A percentile compares a stretch with the other conserved stretches of the same genome.
Conservation (phyloP, 345 rosid species). For the Physaria fendleri region DNA sequence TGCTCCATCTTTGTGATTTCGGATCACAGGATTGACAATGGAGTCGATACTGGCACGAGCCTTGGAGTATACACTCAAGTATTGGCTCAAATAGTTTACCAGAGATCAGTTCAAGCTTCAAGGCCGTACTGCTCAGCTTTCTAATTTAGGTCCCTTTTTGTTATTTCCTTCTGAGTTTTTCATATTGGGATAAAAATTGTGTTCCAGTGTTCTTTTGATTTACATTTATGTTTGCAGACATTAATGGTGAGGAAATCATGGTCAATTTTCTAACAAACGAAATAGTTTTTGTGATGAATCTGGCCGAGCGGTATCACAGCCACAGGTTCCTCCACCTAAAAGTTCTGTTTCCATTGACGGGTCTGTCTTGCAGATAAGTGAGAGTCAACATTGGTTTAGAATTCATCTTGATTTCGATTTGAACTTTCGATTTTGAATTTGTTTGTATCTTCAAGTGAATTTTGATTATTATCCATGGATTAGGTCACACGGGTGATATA, state of each 20-base stretch:
- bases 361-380: constrained; percentile 22
- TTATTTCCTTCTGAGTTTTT: not conserved
- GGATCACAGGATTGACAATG: constrained; percentile 36
- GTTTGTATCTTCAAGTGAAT: too few species aligned
- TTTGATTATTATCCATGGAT: too few species aligned
- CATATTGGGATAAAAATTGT: not conserved
- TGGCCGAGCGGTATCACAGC: constrained; percentile 28
- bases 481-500: too few species aligned
- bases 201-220: not conserved
- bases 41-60: constrained; percentile 95
- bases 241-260: constrained; percentile 97
- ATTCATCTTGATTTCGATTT: too few species aligned
- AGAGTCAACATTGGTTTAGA: too few species aligned
- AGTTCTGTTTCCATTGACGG: constrained; percentile 30
- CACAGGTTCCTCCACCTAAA: constrained; percentile 37
- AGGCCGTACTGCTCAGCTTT: constrained; percentile 86
- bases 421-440: too few species aligned
- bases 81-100: constrained; percentile 98
- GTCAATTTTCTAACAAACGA: constrained; percentile 27
- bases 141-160: constrained; percentile 52
- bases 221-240: constrained; percentile 39
- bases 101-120: constrained; percentile 95
- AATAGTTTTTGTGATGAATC: constrained; percentile 34
- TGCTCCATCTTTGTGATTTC: not conserved
- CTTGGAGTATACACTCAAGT: constrained; percentile 96